phyloP scores from a whole-genome alignment of 495 filamentous ascomycete genomes.

The Xylaria telfairii region DNA sequence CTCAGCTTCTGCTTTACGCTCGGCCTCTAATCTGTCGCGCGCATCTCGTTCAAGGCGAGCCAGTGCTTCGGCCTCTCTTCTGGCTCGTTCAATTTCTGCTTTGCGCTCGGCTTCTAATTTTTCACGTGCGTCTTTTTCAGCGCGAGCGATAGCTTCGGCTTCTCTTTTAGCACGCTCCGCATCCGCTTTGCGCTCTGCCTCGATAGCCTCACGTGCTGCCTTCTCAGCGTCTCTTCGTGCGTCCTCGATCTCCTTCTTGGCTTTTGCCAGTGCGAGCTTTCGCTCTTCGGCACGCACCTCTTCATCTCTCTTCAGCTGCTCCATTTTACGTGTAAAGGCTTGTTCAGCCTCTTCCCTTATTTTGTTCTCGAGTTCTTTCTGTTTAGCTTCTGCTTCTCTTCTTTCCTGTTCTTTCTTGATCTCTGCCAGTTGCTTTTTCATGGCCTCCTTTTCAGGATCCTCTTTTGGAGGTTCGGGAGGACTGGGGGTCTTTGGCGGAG shows the following conservation, averaged over 20 bases:
- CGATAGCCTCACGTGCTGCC: slow-evolving; percentile 46
- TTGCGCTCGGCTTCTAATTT: slow-evolving; percentile 46
- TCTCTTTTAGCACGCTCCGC: slow-evolving; percentile 35
- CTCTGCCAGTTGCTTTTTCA: slow-evolving; percentile 49
- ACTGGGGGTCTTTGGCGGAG: slow-evolving; percentile 40
- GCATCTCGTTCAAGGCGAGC: slow-evolving; percentile 47
- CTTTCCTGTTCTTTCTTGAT: slow-evolving; percentile 43
- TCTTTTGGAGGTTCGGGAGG: slow-evolving; percentile 45
- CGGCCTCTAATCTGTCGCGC: slow-evolving; percentile 47
- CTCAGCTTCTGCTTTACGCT: slow-evolving; percentile 42
- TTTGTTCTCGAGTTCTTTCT: slow-evolving; percentile 51
- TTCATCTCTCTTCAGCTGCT: slow-evolving; percentile 45
- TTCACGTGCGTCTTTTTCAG: slow-evolving; percentile 48
- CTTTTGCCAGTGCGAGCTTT: slow-evolving; percentile 42
- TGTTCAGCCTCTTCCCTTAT: slow-evolving; percentile 53
- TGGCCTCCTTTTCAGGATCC: slow-evolving; percentile 53
- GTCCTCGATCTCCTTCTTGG: slow-evolving; percentile 44
- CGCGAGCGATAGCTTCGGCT: slow-evolving; percentile 39
- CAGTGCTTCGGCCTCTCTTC: slow-evolving; percentile 37
- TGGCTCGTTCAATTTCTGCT: slow-evolving; percentile 39
- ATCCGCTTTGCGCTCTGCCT: slow-evolving; percentile 46
- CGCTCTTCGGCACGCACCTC: slow-evolving; percentile 40
- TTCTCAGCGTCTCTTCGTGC: slow-evolving; percentile 54
- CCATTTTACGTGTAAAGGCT: slow-evolving; percentile 45
- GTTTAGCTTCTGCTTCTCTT: slow-evolving; percentile 47